Evolutionary conservation across 495 filamentous ascomycete species (phyloP), one percentile per base, ranked within the genome.

Genomic region (Penicillium pancosmium): DNA sequence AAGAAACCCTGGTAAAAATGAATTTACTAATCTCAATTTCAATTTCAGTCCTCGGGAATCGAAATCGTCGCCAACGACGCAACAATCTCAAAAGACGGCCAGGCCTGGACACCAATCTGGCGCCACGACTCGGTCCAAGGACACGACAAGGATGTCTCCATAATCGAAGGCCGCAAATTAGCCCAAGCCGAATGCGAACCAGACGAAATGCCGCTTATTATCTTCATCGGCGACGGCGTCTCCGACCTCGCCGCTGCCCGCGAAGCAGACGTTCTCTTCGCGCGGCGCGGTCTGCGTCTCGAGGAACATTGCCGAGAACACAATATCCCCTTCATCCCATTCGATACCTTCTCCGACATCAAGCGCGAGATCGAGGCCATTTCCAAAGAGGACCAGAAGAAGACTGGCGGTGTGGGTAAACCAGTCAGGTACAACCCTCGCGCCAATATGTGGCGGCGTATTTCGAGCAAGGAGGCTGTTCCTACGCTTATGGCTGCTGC

Each of bases 151-250:
- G 86, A 85, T 2, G 69, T 82, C 7, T 87, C 82, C 1, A 83
- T 91, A 40, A 78, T 82, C 52, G 85, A 88, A 59, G 86, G 81
- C 48, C 80, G 86, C 6, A 67, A 63, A 11, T 69, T 77, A 38
- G 87, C 86, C 0, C 75, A 80, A 36, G 68, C 81, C 7, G 70
- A 77, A 49, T 81, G 78, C 52, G 79, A 80, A 1, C 82, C 88
- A 35, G 84, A 81, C 50, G 83, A 86, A 13, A 82, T 89, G 46
- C 89, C 89, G 7, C 78, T 88, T 1, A 86, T 91, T 57, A 75
- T 91, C 41, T 92, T 91, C 69, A 89, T 91, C 61, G 88, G 89
- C 51, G 89, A 91, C 69, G 89, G 89, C 2, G 87, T 92, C 15
- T 89, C 86, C 7, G 89, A 91, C 63, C 82, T 91, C 8, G 81